Evolutionary conservation across 768 basidiomycete genomes (phyloP).

Genomic region (Hemileccinum rubropunctum): DNA sequence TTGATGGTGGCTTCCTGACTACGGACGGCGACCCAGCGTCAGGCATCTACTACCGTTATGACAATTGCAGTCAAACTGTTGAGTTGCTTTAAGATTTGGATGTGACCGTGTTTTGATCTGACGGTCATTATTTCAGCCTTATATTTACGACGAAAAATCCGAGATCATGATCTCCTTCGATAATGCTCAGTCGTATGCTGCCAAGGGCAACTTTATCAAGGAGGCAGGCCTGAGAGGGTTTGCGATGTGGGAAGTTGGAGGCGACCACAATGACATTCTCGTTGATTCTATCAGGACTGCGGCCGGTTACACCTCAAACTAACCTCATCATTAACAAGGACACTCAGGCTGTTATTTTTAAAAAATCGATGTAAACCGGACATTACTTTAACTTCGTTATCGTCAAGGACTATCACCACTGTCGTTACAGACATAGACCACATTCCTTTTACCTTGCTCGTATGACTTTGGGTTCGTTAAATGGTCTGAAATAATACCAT

Average conservation of each 20-base stretch:
- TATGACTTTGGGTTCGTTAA: too few relatives aligned
- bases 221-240: slow-evolving; percentile 57
- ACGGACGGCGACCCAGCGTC: slow-evolving; percentile 22
- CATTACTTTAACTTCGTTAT: too few relatives aligned
- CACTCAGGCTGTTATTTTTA: too few relatives aligned
- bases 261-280: slow-evolving; percentile 59
- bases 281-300: slow-evolving; percentile 49
- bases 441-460: too few relatives aligned
- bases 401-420: too few relatives aligned
- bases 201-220: slow-evolving; percentile 62
- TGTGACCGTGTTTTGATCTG: not conserved
- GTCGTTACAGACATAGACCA: too few relatives aligned
- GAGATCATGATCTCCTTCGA: slow-evolving; percentile 67
- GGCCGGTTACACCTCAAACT: not conserved
- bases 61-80: slow-evolving; percentile 73
- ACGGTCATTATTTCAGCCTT: slow-evolving; percentile 45
- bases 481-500: not conserved
- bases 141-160: slow-evolving; percentile 55
- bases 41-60: slow-evolving; percentile 56
- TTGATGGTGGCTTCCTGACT: slow-evolving; percentile 54
- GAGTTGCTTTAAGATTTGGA: slow-evolving; percentile 19
- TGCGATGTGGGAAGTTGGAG: slow-evolving; percentile 69
- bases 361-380: too few relatives aligned
- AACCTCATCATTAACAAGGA: too few relatives aligned
- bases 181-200: slow-evolving; percentile 52